phyloP scores from a whole-genome alignment of 2,329 filamentous ascomycete species.

The Ophidiomyces ophidiicola region DNA sequence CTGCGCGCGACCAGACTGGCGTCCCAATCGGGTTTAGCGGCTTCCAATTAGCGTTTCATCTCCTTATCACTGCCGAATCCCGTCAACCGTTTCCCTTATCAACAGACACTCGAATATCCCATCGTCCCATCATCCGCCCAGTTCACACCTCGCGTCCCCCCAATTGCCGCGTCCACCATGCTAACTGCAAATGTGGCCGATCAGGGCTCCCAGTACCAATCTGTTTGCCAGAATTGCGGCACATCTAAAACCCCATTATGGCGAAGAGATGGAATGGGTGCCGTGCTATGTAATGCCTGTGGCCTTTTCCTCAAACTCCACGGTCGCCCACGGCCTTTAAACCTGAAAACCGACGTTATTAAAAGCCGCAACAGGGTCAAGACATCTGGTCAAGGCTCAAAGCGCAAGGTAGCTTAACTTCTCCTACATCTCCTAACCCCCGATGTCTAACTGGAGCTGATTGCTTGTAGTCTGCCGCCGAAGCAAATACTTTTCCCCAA shows the following conservation, averaged over 20 bases:
- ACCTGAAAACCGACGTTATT: constrained; percentile 97
- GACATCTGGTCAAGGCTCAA: constrained; percentile 63
- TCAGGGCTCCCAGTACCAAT: constrained; percentile 56
- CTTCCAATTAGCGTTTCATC: constrained; percentile 14
- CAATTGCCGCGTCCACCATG: constrained; percentile 24
- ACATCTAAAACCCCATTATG: constrained; percentile 94
- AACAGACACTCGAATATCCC: constrained; percentile 11
- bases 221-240: constrained; percentile 89
- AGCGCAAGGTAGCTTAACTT: constrained; percentile 59
- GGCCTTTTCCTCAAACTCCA: constrained; percentile 96
- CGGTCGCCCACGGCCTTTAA: constrained; percentile 82
- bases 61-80: constrained; percentile 39
- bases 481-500: constrained; percentile 48
- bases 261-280: constrained; percentile 91
- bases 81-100: constrained; percentile 20
- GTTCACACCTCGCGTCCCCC: not conserved
- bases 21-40: constrained; percentile 8
- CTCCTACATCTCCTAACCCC: constrained; percentile 16
- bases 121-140: constrained; percentile 17
- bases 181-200: constrained; percentile 37
- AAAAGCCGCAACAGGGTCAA: constrained; percentile 98
- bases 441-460: constrained; percentile 8
- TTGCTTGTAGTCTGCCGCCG: constrained; percentile 33
- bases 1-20: not conserved
- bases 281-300: constrained; percentile 96